Evolutionary conservation across 352 stramenopile genomes (phyloP), one percentile per base, ranked within the genome.

Genomic region (Phytopythium sindhum): DNA sequence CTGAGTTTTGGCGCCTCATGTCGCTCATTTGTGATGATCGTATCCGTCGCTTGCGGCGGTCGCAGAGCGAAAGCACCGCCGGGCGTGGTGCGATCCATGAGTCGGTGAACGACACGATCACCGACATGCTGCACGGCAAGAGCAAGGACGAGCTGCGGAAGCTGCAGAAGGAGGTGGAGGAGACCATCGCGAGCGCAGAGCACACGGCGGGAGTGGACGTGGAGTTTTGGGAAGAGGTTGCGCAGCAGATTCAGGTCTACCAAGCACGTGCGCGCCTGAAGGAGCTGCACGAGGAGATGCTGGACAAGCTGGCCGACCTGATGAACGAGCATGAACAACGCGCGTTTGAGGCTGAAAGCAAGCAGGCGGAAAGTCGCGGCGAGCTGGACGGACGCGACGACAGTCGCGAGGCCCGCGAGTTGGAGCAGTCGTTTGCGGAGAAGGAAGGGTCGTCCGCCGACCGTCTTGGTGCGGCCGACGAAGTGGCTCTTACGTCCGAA

Each of bases 221-320:
- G 1, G 89, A 96, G 50, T 99, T 98, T 67, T 99, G 96, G 94
- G 84, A 97, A 61, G 85, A 90, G 61, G 96, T 99, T 2, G 63
- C 95, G 17, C 78, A 96, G 68, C 90, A 98, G 72, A 87, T 99
- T 52, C 67, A 89, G 44, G 95, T 99, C 26, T 93, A 97, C 70
- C 71, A 97, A 57, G 94, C 96, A 14, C 93, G 97, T 31, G 74
- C 81, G 31, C 77, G 87, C 28, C 78, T 99, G 2, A 89, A 81
- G 0, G 80, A 97, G 57, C 72, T 98, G 57, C 96, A 99, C 66
- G 85, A 96, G 58, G 88, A 90, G n/a, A 98, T 99, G 89, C 80
- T 99, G 19, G 85, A 91, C 23, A 85, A 92, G 64, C 86, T 98
- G 54, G 78, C 93, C 1, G 91, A 98, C 69, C 78, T 96, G 56